phyloP scores from a whole-genome alignment of 2,329 filamentous ascomycete genomes.

The Arthrobotrys iridis region DNA sequence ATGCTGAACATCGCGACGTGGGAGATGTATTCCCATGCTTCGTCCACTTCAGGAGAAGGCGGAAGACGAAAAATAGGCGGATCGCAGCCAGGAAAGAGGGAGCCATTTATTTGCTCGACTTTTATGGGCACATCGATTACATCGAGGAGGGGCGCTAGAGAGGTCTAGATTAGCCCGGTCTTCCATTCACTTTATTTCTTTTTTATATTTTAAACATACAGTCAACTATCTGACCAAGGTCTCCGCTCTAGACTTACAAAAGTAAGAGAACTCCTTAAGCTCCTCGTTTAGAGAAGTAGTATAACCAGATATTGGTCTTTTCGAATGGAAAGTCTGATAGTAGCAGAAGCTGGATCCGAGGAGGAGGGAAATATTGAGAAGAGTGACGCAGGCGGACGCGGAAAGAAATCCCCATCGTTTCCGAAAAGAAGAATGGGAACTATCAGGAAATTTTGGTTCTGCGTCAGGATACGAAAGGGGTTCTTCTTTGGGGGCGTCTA shows the following conservation, averaged over 20 bases:
- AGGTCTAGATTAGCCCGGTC: not conserved
- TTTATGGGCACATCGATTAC: constrained; percentile 29
- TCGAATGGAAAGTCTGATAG: constrained; percentile 31
- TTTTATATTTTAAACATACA: not conserved
- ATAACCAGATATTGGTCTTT: not conserved
- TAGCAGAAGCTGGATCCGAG: constrained; percentile 45
- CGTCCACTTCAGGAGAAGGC: constrained; percentile 53
- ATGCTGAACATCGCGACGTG: constrained; percentile 37
- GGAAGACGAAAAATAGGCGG: constrained; percentile 53
- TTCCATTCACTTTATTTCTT: not conserved
- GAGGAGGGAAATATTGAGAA: constrained; percentile 35
- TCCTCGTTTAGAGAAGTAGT: constrained; percentile 14
- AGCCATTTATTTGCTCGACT: constrained; percentile 39
- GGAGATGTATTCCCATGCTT: constrained; percentile 50
- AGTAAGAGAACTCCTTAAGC: constrained; percentile 42
- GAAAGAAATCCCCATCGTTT: constrained; percentile 3
- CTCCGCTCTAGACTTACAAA: constrained; percentile 49
- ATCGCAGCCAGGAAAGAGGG: constrained; percentile 45
- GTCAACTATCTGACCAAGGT: constrained; percentile 33
- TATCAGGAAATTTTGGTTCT: not conserved
- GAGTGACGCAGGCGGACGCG: constrained; percentile 18
- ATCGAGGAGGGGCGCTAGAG: constrained; percentile 35
- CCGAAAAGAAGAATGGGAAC: not conserved
- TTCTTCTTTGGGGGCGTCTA: constrained; percentile 7
- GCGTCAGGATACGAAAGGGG: not conserved